These are phyloP conservation scores for Tulasnella sp. DNA, from an alignment of 768 basidiomycete species.

Conservation along the genomic window DNA sequence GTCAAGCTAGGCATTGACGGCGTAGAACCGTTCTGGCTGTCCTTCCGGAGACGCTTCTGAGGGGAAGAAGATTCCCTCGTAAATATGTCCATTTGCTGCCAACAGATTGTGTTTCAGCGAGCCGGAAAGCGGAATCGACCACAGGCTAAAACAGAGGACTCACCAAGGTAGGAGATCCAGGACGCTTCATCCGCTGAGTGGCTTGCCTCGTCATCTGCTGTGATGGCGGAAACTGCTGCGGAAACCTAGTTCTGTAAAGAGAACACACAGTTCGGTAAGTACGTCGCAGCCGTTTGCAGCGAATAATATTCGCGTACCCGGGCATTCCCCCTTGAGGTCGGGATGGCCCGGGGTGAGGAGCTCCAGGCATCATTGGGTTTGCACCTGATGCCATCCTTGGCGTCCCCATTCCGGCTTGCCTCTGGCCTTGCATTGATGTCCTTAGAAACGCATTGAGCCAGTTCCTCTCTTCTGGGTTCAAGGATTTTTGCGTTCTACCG, in stretches of 20 bases:
- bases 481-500: neutral
- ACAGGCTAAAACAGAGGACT: neutral
- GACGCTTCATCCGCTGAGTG: neutral
- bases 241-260: neutral
- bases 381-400: conserved; percentile 1
- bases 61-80: conserved; percentile 28
- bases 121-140: neutral
- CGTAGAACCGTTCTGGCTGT: neutral
- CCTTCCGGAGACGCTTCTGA: conserved; percentile 14
- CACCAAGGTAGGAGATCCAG: conserved; percentile 19
- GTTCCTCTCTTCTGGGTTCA: neutral
- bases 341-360: neutral
- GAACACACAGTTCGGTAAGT: neutral
- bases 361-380: neutral
- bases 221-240: conserved; percentile 9
- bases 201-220: neutral
- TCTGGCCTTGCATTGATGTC: neutral
- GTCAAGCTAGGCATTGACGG: conserved; percentile 9
- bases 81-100: neutral
- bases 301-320: neutral
- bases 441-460: neutral
- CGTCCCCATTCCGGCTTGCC: neutral
- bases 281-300: neutral
- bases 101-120: neutral
- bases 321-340: neutral